Evolutionary conservation across 805 yeast genomes (phyloP).

Genomic region (Yarrowia keelungensis): DNA sequence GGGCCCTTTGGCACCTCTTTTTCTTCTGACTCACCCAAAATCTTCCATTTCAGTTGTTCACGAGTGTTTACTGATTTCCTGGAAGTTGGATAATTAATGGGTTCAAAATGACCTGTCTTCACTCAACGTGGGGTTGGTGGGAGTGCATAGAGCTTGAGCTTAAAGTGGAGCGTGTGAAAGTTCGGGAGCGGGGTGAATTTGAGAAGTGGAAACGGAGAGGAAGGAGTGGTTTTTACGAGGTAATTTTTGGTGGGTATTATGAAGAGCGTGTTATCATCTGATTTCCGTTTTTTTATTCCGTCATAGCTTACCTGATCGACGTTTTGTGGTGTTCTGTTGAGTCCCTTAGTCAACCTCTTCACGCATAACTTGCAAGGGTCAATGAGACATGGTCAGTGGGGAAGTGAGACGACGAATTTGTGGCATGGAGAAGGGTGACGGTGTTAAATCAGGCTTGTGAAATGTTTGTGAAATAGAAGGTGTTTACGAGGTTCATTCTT

Average conservation of each 20-base stretch:
- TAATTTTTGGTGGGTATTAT: background rate
- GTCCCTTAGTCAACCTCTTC: background rate
- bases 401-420: background rate
- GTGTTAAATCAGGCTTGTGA: too few relatives aligned
- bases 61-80: background rate
- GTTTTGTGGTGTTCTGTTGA: background rate
- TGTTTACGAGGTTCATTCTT: too few relatives aligned
- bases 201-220: background rate
- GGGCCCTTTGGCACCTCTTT: too few relatives aligned
- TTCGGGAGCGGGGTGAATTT: background rate
- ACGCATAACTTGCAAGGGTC: background rate
- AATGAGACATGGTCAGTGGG: constrained; percentile 5
- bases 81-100: too few relatives aligned
- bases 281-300: background rate
- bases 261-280: too few relatives aligned
- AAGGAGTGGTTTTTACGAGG: background rate
- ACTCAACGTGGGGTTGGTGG: constrained; percentile 28
- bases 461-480: background rate
- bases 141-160: constrained; percentile 1
- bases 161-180: constrained; percentile 21
- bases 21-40: constrained; percentile 41
- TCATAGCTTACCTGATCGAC: too few relatives aligned
- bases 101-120: constrained; percentile 6
- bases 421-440: background rate
- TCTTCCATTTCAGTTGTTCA: constrained; percentile 41